Conservation (phyloP, 441 rosid genomes). For the Arabidopsis lyrata region DNA sequence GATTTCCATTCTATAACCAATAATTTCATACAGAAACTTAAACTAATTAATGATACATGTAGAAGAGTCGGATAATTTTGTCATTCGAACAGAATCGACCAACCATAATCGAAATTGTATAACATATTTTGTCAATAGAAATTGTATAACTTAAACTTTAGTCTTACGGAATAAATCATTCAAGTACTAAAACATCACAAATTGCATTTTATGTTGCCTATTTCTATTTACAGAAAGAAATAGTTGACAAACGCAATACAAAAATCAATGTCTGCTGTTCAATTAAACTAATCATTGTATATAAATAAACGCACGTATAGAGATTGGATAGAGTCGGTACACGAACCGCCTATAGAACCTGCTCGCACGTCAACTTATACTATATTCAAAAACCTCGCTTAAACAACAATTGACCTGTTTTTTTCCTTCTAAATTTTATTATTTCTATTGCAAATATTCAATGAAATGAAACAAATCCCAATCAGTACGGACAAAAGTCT, state of each 20-base stretch:
- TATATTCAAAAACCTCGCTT: constrained; percentile 13
- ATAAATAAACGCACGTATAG: constrained; percentile 35
- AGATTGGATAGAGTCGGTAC: constrained; percentile 38
- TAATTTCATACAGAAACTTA: not conserved
- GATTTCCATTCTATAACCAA: too few relatives aligned
- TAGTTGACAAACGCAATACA: constrained; percentile 18
- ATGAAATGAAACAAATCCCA: constrained; percentile 33
- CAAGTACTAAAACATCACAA: not conserved
- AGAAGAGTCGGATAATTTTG: not conserved
- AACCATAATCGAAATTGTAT: not conserved
- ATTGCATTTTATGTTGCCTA: not conserved
- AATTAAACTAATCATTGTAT: constrained; percentile 14
- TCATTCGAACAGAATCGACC: not conserved
- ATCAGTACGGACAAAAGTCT: constrained; percentile 42
- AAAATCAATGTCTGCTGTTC: constrained; percentile 9
- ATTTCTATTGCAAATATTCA: constrained; percentile 2
- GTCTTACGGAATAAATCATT: not conserved
- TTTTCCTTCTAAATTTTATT: not conserved
- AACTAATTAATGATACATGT: not conserved
- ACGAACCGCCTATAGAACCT: constrained; percentile 50
- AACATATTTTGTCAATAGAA: too few relatives aligned
- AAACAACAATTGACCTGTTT: constrained; percentile 40
- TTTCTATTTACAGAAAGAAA: not conserved
- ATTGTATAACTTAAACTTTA: not conserved
- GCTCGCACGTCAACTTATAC: constrained; percentile 61